These are phyloP conservation scores for Yamadazyma taylorii DNA, from an alignment of 1,139 yeast species.

Conservation along the genomic window DNA sequence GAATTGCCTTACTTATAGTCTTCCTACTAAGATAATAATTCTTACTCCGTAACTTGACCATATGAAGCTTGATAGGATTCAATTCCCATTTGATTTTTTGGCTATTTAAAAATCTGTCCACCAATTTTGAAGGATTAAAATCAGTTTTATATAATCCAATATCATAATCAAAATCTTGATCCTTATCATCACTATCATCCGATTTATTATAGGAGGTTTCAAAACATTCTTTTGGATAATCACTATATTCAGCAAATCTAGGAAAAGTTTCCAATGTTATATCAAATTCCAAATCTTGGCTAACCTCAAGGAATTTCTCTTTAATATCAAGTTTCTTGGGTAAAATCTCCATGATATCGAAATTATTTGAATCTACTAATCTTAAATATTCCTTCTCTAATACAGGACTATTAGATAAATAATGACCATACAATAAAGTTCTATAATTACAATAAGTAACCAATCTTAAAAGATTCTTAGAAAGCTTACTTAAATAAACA, in stretches of 20 bases:
- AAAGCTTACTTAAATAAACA: conserved; percentile 18
- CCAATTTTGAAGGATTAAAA: conserved; percentile 25
- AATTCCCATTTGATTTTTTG: conserved; percentile 20
- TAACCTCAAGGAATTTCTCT: conserved; percentile 21
- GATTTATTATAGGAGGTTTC: conserved; percentile 4
- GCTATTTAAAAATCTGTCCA: conserved; percentile 17
- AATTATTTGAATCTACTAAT: conserved; percentile 17
- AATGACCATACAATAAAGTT: conserved; percentile 26
- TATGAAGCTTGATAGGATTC: conserved; percentile 18
- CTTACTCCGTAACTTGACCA: conserved; percentile 20
- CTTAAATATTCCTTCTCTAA: conserved; percentile 23
- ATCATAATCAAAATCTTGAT: conserved; percentile 21
- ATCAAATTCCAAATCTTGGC: conserved; percentile 12
- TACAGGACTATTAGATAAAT: conserved; percentile 22
- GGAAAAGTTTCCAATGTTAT: conserved; percentile 26
- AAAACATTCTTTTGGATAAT: conserved; percentile 13
- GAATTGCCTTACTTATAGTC: conserved; percentile 18
- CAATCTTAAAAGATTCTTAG: conserved; percentile 24
- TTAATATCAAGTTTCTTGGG: conserved; percentile 23
- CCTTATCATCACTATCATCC: background rate
- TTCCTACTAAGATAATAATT: conserved; percentile 25
- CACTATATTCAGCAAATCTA: conserved; percentile 19
- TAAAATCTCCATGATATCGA: conserved; percentile 19
- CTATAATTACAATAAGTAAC: conserved; percentile 33
- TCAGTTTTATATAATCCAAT: conserved; percentile 28